phyloP scores from a whole-genome alignment of 2,329 filamentous ascomycete genomes.

The Chrysoporthe deuterocubensis region DNA sequence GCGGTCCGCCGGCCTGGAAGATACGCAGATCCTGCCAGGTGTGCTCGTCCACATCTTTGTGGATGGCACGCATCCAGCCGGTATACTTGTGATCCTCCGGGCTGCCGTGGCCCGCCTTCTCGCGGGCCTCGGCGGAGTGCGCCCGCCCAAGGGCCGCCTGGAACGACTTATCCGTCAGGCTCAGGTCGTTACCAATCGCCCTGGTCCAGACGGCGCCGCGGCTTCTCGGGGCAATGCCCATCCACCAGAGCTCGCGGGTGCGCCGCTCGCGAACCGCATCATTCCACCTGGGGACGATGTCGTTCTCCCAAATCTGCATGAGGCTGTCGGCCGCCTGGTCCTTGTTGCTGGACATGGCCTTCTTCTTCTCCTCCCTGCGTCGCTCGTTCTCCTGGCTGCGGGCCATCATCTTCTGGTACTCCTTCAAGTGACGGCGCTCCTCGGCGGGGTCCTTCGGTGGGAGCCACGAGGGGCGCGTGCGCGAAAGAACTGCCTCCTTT shows the following conservation, averaged over 20 bases:
- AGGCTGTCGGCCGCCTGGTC: constrained; percentile 59
- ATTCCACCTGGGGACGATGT: constrained; percentile 77
- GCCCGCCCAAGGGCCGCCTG: constrained; percentile 72
- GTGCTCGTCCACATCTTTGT: constrained; percentile 62
- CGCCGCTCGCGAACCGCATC: constrained; percentile 69
- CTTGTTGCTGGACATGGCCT: constrained; percentile 55
- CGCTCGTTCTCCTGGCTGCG: constrained; percentile 63
- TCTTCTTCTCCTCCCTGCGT: constrained; percentile 58
- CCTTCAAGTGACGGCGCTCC: constrained; percentile 83
- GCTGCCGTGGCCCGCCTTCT: constrained; percentile 54
- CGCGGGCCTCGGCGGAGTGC: constrained; percentile 61
- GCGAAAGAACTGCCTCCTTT: constrained; percentile 80
- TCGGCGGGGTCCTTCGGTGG: constrained; percentile 88
- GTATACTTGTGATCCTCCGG: constrained; percentile 60
- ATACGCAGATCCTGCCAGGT: constrained; percentile 76
- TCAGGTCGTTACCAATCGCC: constrained; percentile 75
- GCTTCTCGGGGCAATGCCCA: constrained; percentile 72
- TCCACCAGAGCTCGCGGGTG: constrained; percentile 82
- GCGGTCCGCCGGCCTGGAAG: constrained; percentile 68
- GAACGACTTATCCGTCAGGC: constrained; percentile 69
- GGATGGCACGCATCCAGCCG: constrained; percentile 67
- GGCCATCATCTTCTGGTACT: constrained; percentile 84
- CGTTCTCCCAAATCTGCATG: constrained; percentile 73
- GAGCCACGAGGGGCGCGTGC: constrained; percentile 82
- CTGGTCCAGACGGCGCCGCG: constrained; percentile 71